Base-by-base conservation (phyloP, 768 basidiomycete species). In the Saitozyma podzolica region DNA sequence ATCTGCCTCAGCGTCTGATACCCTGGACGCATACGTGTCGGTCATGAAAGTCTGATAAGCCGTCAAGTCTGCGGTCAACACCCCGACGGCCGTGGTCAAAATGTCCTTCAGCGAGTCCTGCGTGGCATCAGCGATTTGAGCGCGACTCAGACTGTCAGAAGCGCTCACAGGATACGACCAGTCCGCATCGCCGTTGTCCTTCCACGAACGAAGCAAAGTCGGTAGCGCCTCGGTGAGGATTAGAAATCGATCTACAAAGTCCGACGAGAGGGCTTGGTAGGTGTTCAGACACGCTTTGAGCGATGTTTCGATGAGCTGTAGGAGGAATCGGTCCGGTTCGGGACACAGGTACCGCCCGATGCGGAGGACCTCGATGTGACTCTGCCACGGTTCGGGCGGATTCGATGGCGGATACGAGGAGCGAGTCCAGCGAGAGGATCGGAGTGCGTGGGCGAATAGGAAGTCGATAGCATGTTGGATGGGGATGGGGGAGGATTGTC, bases 131-230 rank as follows among this genome's bases (percentile, higher is more conserved):
- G 16, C 9, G 39, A 29, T 54, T 19, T 37, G 58, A 9, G 19
- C 13, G 9, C 10, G 9, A 9, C 40, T 40, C 6, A 20, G 10
- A 9, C 19, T 9, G 16, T 10, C 13, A 17, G 7, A 20, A 9
- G 40, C 9, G 53, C 66, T 51, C 51, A 67, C 66, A 17, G 66
- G 62, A 60, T 57, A 67, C 9, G 52, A 29, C 58, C 58, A 67
- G 16, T 63, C 54, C 42, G 39, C 20, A 40, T 37, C 17, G 3
- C 58, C 47, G 17, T 47, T 56, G 7, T 59, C 63, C 39, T 61
- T 64, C 63, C 63, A 68, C 19, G 49, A 68, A 9, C 54, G 48
- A 37, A 68, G 48, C n/a, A 64, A 48, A n/a, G n/a, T 9, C n/a
- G 66, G 66, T 47, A 68, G 40, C 20, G 56, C 39, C n/a, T 62